Conservation (phyloP, 2,329 filamentous ascomycete genomes). For the Lasiodiplodia sp. region DNA sequence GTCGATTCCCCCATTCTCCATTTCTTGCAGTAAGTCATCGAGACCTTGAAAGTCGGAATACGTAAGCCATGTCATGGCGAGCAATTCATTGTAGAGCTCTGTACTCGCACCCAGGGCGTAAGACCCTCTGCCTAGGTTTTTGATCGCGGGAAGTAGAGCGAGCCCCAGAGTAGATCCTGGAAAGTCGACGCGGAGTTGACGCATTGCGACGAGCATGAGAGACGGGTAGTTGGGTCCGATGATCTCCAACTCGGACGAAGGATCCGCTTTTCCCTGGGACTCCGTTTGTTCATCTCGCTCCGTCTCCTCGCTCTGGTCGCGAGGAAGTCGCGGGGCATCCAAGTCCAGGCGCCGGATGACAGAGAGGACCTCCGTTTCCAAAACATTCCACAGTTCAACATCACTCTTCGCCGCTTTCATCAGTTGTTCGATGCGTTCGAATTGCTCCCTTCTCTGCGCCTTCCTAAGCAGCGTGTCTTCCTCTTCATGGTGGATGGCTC, state of each 20-base stretch:
- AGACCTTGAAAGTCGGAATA: constrained; percentile 66
- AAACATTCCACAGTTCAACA: constrained; percentile 69
- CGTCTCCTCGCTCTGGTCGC: background rate
- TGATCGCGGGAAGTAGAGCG: constrained; percentile 70
- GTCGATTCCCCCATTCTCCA: constrained; percentile 68
- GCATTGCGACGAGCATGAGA: constrained; percentile 65
- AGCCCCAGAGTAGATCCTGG: constrained; percentile 66
- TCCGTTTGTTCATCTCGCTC: background rate
- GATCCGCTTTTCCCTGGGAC: background rate
- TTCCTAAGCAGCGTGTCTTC: constrained; percentile 12
- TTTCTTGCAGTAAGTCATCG: constrained; percentile 67
- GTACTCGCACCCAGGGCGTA: constrained; percentile 77
- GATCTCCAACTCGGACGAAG: constrained; percentile 56
- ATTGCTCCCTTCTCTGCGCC: constrained; percentile 30
- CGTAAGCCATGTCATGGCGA: constrained; percentile 67
- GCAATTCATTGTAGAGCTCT: constrained; percentile 72
- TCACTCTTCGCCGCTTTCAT: constrained; percentile 67
- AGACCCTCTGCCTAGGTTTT: constrained; percentile 71
- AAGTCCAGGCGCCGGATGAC: constrained; percentile 66
- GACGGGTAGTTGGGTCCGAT: constrained; percentile 71
- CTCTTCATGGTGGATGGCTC: background rate
- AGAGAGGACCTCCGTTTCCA: constrained; percentile 72
- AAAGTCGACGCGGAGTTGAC: constrained; percentile 66
- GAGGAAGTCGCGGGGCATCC: constrained; percentile 33
- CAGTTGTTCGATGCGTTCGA: constrained; percentile 58